Evolutionary conservation across 345 rosid genomes (phyloP).

Genomic region (Kernera saxatilis): DNA sequence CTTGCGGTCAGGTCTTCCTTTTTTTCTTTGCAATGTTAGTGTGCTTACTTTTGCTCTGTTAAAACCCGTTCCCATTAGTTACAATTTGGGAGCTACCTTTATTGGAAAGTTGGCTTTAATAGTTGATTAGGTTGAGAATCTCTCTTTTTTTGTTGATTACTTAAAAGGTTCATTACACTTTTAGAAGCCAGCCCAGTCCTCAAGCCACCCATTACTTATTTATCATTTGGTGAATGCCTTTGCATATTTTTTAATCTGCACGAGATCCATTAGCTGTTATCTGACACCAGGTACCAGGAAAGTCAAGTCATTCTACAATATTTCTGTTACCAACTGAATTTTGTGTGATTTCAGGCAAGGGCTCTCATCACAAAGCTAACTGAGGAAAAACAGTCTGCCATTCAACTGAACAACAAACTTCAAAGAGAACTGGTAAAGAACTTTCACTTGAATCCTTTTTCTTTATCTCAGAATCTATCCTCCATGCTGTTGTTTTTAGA

Average conservation of each 20-base stretch:
- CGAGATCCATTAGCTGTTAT: neutral
- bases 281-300: neutral
- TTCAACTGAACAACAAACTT: constrained; percentile 53
- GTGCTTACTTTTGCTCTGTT: constrained; percentile 1
- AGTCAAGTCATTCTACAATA: neutral
- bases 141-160: constrained; percentile 3
- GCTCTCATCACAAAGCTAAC: constrained; percentile 56
- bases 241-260: neutral
- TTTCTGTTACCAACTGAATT: neutral
- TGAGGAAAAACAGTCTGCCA: constrained; percentile 48
- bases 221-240: neutral
- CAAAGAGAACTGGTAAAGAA: constrained; percentile 62
- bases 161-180: constrained; percentile 9
- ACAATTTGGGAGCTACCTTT: neutral
- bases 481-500: neutral
- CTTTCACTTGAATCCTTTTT: neutral
- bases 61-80: neutral
- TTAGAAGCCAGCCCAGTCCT: neutral
- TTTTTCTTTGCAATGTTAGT: neutral
- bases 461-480: neutral
- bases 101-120: constrained; percentile 8
- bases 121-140: constrained; percentile 10
- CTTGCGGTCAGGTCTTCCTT: neutral
- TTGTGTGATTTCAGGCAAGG: constrained; percentile 39
- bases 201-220: neutral